A percentile compares a stretch with the other conserved stretches of the same genome.
Conservation (phyloP, 352 stramenopile genomes). For the Phytophthora tentaculata region DNA sequence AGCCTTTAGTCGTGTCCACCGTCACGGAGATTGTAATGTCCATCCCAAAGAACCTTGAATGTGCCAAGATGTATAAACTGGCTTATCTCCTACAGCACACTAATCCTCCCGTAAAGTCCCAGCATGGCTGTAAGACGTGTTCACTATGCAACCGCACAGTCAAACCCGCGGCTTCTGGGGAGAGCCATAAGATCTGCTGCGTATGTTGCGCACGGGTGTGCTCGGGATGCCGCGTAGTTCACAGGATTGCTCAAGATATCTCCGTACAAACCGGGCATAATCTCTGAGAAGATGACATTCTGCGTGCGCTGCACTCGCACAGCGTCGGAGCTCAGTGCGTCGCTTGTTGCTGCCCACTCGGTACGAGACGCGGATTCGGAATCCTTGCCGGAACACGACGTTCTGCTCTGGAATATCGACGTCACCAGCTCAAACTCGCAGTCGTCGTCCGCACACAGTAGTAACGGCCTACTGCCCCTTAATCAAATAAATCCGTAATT, state of each 20-base stretch:
- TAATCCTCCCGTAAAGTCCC: constrained; percentile 11
- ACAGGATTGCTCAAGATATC: constrained; percentile 31
- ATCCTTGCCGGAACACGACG: constrained; percentile 17
- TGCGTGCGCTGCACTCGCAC: constrained; percentile 23
- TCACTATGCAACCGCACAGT: constrained; percentile 21
- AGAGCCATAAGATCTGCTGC: constrained; percentile 36
- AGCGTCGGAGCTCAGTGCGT: constrained; percentile 14
- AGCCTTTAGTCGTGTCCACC: constrained; percentile 54
- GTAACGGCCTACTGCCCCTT: constrained; percentile 9
- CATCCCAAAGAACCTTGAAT: constrained; percentile 54
- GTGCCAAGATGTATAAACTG: constrained; percentile 61
- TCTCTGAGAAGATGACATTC: constrained; percentile 28
- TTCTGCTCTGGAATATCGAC: constrained; percentile 26
- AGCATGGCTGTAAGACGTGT: constrained; percentile 1
- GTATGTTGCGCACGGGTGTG: constrained; percentile 37
- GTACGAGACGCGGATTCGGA: constrained; percentile 24
- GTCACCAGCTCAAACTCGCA: constrained; percentile 22
- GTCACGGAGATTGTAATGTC: constrained; percentile 60
- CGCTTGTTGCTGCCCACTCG: constrained; percentile 19
- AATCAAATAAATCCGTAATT: constrained; percentile 7
- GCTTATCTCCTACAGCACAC: constrained; percentile 24
- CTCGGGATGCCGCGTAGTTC: constrained; percentile 20
- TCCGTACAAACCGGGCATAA: constrained; percentile 23
- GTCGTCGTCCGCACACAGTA: constrained; percentile 15
- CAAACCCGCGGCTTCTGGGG: constrained; percentile 8